A percentile compares a stretch with the other conserved stretches of the same genome.
These are phyloP conservation scores for Trypanosomatidae sp. DNA, from an alignment of 208 protist genomes.

Conservation along the genomic window DNA sequence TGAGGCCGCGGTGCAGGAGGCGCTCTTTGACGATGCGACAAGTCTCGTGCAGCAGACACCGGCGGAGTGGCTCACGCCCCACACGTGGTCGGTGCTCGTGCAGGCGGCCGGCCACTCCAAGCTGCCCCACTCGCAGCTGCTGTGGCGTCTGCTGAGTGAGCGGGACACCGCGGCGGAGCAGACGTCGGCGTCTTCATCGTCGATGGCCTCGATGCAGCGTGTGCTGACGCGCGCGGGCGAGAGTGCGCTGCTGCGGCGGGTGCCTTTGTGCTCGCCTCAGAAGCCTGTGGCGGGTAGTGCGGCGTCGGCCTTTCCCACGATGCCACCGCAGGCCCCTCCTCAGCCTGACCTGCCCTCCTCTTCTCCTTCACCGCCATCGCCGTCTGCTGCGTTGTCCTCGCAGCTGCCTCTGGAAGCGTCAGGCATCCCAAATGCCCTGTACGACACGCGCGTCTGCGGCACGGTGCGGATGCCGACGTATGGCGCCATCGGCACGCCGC, in stretches of 20 bases:
- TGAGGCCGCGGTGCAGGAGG: constrained; percentile 44
- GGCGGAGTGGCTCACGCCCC: constrained; percentile 49
- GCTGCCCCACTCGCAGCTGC: constrained; percentile 60
- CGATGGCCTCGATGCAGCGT: not conserved
- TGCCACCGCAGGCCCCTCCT: too few relatives aligned
- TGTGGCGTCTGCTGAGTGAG: constrained; percentile 50
- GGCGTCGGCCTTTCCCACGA: not conserved
- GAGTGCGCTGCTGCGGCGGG: constrained; percentile 21
- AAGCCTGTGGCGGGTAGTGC: not conserved
- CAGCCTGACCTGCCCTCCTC: too few relatives aligned
- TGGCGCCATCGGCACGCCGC: not conserved
- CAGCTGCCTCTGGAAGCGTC: too few relatives aligned
- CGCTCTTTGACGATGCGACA: constrained; percentile 44
- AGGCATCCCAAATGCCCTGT: not conserved
- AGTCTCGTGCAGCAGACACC: constrained; percentile 46
- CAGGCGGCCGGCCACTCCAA: constrained; percentile 50
- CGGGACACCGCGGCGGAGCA: not conserved
- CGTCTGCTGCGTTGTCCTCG: not conserved
- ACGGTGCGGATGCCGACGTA: not conserved
- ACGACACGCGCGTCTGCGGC: constrained; percentile 5
- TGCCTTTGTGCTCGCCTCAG: not conserved
- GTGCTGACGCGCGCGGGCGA: constrained; percentile 30
- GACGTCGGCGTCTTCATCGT: not conserved
- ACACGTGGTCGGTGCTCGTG: constrained; percentile 50
- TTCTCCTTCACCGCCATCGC: too few relatives aligned